These are phyloP conservation scores for Pseudogymnoascus sp. DNA, from an alignment of 2,329 filamentous ascomycete genomes.

Conservation along the genomic window DNA sequence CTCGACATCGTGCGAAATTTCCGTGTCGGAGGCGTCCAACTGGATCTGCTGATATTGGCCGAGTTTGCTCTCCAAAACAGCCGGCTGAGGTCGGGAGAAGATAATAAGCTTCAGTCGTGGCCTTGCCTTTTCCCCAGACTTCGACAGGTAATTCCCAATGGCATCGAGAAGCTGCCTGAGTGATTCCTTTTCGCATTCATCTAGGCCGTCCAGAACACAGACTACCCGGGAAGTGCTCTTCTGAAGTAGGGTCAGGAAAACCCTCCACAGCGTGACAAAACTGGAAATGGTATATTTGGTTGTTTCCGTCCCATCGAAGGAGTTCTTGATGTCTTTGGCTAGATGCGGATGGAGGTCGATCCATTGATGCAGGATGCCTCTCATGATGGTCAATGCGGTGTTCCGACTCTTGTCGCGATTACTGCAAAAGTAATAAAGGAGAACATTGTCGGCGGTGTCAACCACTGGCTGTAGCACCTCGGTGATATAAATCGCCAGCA, in stretches of 20 bases:
- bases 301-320: neutral
- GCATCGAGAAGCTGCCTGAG: constrained; percentile 13
- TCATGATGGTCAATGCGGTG: constrained; percentile 33
- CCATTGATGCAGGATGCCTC: constrained; percentile 35
- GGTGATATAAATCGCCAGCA: constrained; percentile 21
- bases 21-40: constrained; percentile 20
- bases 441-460: neutral
- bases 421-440: constrained; percentile 36
- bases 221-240: constrained; percentile 15
- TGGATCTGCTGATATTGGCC: constrained; percentile 14
- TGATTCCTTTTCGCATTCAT: constrained; percentile 22
- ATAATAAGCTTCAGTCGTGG: neutral
- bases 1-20: constrained; percentile 20
- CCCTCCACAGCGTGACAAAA: constrained; percentile 18
- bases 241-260: constrained; percentile 19
- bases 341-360: constrained; percentile 16
- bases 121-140: neutral
- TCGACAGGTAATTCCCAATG: neutral
- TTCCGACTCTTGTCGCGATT: constrained; percentile 31
- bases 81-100: neutral
- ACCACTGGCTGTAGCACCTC: constrained; percentile 13
- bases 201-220: constrained; percentile 25
- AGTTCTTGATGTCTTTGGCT: neutral
- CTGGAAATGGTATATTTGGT: constrained; percentile 6
- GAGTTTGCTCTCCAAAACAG: constrained; percentile 10